A percentile compares a stretch with the other conserved stretches of the same genome.
These are phyloP conservation scores for Mallotus nudiflorus DNA, from an alignment of 345 rosid species.

Conservation along the genomic window DNA sequence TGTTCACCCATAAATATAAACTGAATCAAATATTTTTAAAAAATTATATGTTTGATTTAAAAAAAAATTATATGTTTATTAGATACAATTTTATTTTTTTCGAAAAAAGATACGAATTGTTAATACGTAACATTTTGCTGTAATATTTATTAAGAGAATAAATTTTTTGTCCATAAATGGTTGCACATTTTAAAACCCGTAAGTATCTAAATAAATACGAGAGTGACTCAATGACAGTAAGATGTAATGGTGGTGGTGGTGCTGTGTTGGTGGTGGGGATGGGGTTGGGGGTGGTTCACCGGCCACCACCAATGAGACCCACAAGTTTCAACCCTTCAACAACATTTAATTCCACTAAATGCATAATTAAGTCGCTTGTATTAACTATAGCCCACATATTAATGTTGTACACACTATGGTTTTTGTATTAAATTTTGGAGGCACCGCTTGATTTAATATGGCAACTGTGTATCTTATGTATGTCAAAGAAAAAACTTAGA, in stretches of 20 bases:
- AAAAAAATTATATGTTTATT: too few relatives aligned
- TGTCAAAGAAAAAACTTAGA: too few relatives aligned
- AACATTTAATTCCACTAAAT: conserved; percentile 10
- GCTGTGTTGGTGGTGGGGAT: neutral
- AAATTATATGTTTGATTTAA: too few relatives aligned
- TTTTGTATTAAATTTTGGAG: conserved; percentile 19
- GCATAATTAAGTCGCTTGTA: neutral
- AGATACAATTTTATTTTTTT: too few relatives aligned
- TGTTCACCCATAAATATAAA: too few relatives aligned
- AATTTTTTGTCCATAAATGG: neutral
- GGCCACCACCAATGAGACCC: conserved; percentile 20
- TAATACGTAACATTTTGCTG: too few relatives aligned
- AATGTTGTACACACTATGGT: neutral
- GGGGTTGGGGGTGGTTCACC: conserved; percentile 20
- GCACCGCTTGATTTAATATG: conserved; percentile 28
- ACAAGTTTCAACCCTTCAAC: neutral
- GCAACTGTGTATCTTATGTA: too few relatives aligned
- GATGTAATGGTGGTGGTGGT: neutral
- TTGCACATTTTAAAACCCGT: neutral
- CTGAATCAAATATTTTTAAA: too few relatives aligned
- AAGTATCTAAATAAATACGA: neutral
- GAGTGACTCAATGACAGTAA: neutral
- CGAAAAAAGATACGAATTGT: too few relatives aligned
- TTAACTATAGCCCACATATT: neutral
- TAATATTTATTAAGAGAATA: too few relatives aligned